Base-by-base conservation (phyloP, 495 filamentous ascomycete genomes). In the Cladorrhinum samala region DNA sequence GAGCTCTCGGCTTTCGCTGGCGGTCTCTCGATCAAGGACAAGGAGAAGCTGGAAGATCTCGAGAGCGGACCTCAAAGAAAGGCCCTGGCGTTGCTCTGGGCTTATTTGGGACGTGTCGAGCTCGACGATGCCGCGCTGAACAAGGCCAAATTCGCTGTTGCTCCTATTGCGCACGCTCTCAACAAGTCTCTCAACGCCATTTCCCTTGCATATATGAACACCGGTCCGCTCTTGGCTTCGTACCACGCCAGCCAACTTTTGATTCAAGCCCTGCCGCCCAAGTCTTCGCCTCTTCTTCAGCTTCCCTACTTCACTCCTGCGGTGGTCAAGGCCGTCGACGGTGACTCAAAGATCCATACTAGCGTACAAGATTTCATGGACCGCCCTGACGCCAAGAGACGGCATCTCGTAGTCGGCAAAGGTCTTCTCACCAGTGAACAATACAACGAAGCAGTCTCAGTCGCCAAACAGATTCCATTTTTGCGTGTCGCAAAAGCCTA, bases 401-500 rank as follows among this genome's bases (percentile, higher is more conserved):
- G 82, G 55, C 79, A 77, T 40, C 74, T 89, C 17, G 78, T 78
- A 11, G 78, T 87, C 48, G 85, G 85, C 24, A 77, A 83, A 40
- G 83, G 80, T 36, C 81, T 94, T 30, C 71, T 96, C 41, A 83
- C 79, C 7, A 84, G 88, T 48, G 68, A 79, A 46, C 83, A 96
- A 65, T 96, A 96, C 69, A 72, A 80, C 33, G 79, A 82, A 20
- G 89, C 86, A 24, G 72, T 95, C 47, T 64, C 69, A 40, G 83
- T 95, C 39, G 91, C 89, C 20, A 80, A 81, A 58, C 88, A 95
- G 67, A 72, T 98, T 11, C 93, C 93, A 0, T 76, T 79, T 41
- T 73, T 97, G 43, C 77, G 86, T 52, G 80, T 97, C n/a, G 89
- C 90, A 66, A 92, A 90, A 72, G 88, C 89, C 2, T 98, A 94